Evolutionary conservation across 805 yeast genomes (phyloP).

Genomic region (Candida qinlingensis): DNA sequence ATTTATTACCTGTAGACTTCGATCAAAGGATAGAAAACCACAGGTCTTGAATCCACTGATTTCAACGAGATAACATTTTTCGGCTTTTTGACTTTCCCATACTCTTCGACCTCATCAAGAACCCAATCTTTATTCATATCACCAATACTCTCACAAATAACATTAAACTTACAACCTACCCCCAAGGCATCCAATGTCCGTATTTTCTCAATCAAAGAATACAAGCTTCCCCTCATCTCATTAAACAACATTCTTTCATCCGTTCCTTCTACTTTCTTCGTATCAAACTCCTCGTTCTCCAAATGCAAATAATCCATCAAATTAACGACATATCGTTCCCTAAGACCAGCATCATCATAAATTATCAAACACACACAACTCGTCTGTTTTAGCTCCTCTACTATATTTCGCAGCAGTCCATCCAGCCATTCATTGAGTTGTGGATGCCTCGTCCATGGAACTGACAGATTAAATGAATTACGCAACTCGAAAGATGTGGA

Average conservation of each 20-base stretch:
- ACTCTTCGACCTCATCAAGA: conserved; percentile 13
- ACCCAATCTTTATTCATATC: conserved; percentile 13
- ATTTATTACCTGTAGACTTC: conserved; percentile 14
- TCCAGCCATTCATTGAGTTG: conserved; percentile 20
- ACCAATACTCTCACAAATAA: conserved; percentile 14
- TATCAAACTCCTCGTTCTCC: neutral
- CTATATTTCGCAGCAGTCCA: conserved; percentile 5
- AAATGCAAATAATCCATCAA: conserved; percentile 26
- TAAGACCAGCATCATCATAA: conserved; percentile 28
- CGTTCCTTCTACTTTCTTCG: conserved; percentile 5
- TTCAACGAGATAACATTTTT: conserved; percentile 6
- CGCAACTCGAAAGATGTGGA: conserved; percentile 29
- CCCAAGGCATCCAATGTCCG: conserved; percentile 2
- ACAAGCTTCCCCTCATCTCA: conserved; percentile 19
- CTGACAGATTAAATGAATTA: conserved; percentile 37
- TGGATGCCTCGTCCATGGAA: conserved; percentile 44
- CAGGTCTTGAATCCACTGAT: conserved; percentile 16
- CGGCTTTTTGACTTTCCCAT: conserved; percentile 8
- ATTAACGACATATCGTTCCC: conserved; percentile 36
- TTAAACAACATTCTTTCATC: conserved; percentile 11
- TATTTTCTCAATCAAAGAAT: conserved; percentile 12
- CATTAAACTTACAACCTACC: conserved; percentile 6
- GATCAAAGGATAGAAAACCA: conserved; percentile 35
- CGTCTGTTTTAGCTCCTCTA: conserved; percentile 6
- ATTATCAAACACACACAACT: conserved; percentile 25